Base-by-base conservation (phyloP, 2,329 filamentous ascomycete genomes). In the Colletotrichum camelliae region DNA sequence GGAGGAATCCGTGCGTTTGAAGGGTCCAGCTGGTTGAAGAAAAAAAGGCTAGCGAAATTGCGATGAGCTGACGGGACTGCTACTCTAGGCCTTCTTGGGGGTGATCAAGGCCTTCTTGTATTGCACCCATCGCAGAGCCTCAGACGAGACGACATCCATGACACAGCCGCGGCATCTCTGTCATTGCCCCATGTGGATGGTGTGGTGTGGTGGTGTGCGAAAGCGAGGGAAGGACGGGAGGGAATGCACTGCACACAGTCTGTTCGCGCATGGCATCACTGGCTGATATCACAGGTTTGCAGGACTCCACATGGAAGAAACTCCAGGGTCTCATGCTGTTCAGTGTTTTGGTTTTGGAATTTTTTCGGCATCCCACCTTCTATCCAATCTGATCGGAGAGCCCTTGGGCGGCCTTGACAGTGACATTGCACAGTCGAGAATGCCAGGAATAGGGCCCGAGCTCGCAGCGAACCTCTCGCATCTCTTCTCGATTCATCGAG, bases 31-130 rank as follows among this genome's bases (percentile, higher is more conserved):
- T 39, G 10, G 58, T 35, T n/a, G 33, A 35, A 31, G 16, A 24
- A 21, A 43, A 9, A 18, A 39, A 18, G 18, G 24, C 37, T 33
- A 52, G n/a, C 7, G 21, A 29, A 4, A 12, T 27, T 43, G n/a
- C 5, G 16, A n/a, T 21, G 29, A n/a, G n/a, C 15, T 64, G 18
- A 39, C 31, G 12, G 52, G 35, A 18, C 9, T 33, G 27, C 43
- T 31, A 4, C 37, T 48, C 43, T 48, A 13, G 43, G n/a, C 43
- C 10, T 1, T 12, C n/a, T 21, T 7, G n/a, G 43, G 43, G 43
- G 43, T 52, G 43, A 52, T 52, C 43, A 52, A 52, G 29, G 61
- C 66, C 74, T 74, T 76, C 74, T 76, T 76, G 74, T 76, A 76
- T 43, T 66, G 39, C 7, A 13, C 15, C n/a, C 62, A 35, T 58